These are phyloP conservation scores for Claviceps sp. DNA, from an alignment of 2,329 filamentous ascomycete species.

Conservation along the genomic window DNA sequence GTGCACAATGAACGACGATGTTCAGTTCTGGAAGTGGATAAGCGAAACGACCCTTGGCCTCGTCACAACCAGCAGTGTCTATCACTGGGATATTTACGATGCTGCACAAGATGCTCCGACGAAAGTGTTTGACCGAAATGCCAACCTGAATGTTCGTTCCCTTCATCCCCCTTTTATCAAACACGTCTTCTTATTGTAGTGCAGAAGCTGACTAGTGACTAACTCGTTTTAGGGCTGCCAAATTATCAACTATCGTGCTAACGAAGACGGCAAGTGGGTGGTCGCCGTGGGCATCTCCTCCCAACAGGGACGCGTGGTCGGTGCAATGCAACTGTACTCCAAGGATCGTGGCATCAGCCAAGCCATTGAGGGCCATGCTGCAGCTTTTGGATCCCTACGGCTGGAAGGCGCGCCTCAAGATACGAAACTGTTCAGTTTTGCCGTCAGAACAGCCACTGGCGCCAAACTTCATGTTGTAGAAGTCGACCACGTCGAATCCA, in stretches of 20 bases:
- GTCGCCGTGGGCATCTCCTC: constrained; percentile 92
- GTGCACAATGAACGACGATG: constrained; percentile 89
- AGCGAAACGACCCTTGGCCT: constrained; percentile 78
- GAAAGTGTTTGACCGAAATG: constrained; percentile 90
- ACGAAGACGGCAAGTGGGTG: constrained; percentile 95
- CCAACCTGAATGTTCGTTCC: constrained; percentile 64
- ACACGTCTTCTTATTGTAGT: background rate
- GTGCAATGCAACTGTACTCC: constrained; percentile 94
- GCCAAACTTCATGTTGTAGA: constrained; percentile 97
- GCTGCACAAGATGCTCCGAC: constrained; percentile 62
- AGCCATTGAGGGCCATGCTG: constrained; percentile 93
- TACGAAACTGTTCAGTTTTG: constrained; percentile 94
- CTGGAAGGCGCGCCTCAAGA: constrained; percentile 81
- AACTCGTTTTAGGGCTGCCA: constrained; percentile 60
- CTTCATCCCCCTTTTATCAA: background rate
- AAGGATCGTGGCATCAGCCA: constrained; percentile 94
- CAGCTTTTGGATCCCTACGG: constrained; percentile 79
- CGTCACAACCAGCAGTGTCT: constrained; percentile 81
- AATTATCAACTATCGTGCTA: constrained; percentile 99
- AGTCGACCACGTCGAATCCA: constrained; percentile 83
- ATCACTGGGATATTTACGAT: constrained; percentile 97
- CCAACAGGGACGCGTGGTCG: constrained; percentile 83
- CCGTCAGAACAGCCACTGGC: constrained; percentile 75
- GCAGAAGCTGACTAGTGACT: constrained; percentile 3
- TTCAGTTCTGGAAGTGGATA: constrained; percentile 99